Conservation (phyloP, 2,329 filamentous ascomycete genomes). For the Sclerotinia borealis region DNA sequence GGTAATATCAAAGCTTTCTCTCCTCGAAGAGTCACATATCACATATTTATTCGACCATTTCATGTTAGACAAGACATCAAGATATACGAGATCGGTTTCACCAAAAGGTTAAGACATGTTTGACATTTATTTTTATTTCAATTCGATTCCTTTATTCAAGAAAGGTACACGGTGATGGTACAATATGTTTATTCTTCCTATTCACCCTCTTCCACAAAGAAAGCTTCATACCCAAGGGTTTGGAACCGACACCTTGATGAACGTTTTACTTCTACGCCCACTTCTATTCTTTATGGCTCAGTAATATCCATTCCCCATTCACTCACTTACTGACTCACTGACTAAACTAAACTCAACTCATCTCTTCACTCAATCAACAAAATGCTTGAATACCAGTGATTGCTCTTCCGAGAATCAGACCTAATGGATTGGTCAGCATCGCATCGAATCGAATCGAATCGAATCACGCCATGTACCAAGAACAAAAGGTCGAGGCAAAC, state of each 20-base stretch:
- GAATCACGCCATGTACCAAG: not conserved
- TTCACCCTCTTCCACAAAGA: not conserved
- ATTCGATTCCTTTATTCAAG: not conserved
- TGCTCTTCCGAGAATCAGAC: slow-evolving; percentile 60
- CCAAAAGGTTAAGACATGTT: not conserved
- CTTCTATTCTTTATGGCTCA: not conserved
- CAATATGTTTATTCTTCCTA: not conserved
- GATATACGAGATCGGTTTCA: not conserved
- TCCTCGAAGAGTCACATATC: not conserved
- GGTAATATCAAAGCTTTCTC: not conserved
- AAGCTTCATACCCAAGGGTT: not conserved
- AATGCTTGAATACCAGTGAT: slow-evolving; percentile 77
- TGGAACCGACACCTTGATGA: not conserved
- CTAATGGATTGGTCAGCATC: slow-evolving; percentile 39
- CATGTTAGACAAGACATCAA: not conserved
- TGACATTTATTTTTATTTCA: not conserved
- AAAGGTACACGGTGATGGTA: not conserved
- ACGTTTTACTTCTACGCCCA: not conserved
- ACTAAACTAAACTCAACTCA: not conserved
- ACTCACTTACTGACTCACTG: not conserved
- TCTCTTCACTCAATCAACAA: slow-evolving; percentile 39
- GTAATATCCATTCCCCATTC: not conserved
- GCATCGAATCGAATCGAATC: not conserved
- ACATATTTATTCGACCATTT: not conserved
- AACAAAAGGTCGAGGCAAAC: slow-evolving; percentile 9